phyloP scores from a whole-genome alignment of 2,329 filamentous ascomycete genomes.

The Ophiostoma angusticollis region DNA sequence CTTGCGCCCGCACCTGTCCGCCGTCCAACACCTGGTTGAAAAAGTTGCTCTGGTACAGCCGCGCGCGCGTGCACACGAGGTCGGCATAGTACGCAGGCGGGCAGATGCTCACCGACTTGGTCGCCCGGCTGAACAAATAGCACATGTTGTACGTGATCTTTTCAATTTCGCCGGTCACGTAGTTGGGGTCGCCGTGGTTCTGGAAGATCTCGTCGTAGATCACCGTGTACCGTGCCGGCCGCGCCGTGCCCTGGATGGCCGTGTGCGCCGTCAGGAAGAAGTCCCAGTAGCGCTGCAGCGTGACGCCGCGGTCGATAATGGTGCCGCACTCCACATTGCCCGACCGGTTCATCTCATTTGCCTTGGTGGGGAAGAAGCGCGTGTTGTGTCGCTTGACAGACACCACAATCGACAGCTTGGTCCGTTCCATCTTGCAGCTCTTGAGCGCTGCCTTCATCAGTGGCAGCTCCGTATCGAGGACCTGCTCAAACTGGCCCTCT shows the following conservation, averaged over 20 bases:
- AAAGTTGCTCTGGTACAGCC: slow-evolving; percentile 54
- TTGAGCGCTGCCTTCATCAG: slow-evolving; percentile 57
- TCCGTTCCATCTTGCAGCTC: slow-evolving; percentile 24
- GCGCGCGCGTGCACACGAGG: slow-evolving; percentile 64
- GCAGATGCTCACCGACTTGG: slow-evolving; percentile 78
- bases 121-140: slow-evolving; percentile 73
- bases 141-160: slow-evolving; percentile 66
- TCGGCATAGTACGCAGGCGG: slow-evolving; percentile 88
- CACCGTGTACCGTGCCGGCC: slow-evolving; percentile 76
- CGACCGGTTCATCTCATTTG: slow-evolving; percentile 29
- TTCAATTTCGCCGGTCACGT: slow-evolving; percentile 55
- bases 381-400: slow-evolving; percentile 86
- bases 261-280: slow-evolving; percentile 76
- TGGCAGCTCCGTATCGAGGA: slow-evolving; percentile 57
- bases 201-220: slow-evolving; percentile 56
- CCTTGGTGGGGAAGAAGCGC: slow-evolving; percentile 62
- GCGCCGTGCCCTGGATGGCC: slow-evolving; percentile 50
- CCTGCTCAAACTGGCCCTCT: slow-evolving; percentile 64
- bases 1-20: slow-evolving; percentile 28
- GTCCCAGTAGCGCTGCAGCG: slow-evolving; percentile 63
- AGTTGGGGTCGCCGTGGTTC: slow-evolving; percentile 14
- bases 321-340: slow-evolving; percentile 66
- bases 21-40: slow-evolving; percentile 32
- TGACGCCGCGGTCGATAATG: slow-evolving; percentile 74
- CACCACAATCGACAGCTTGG: slow-evolving; percentile 59